These are phyloP conservation scores for Endocalyx cinctus DNA, from an alignment of 2,329 filamentous ascomycete species.

Conservation along the genomic window DNA sequence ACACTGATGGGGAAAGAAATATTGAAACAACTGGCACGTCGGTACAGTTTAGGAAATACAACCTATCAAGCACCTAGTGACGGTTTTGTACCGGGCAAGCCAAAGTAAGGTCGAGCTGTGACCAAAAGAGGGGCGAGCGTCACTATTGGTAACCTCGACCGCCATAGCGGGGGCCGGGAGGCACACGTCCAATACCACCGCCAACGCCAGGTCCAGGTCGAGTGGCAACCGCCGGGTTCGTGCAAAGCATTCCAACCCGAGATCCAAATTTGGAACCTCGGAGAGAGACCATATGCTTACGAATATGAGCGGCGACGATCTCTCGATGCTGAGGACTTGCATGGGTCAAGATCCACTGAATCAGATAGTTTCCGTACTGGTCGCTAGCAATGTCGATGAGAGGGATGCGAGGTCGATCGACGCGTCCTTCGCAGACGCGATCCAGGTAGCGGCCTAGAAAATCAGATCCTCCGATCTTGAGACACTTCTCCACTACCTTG, in stretches of 20 bases:
- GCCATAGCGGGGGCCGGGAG: constrained; percentile 54
- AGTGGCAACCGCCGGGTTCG: constrained; percentile 84
- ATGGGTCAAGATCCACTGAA: constrained; percentile 94
- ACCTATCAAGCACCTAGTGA: too few relatives aligned
- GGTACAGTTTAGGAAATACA: too few relatives aligned
- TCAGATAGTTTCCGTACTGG: constrained; percentile 97
- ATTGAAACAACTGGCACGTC: too few relatives aligned
- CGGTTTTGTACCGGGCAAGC: constrained; percentile 13
- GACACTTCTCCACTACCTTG: constrained; percentile 97
- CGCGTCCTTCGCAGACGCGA: constrained; percentile 85
- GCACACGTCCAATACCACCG: constrained; percentile 57
- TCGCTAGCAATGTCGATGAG: constrained; percentile 98
- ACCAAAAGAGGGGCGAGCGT: constrained; percentile 6
- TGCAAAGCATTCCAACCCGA: constrained; percentile 97
- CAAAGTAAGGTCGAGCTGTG: too few relatives aligned
- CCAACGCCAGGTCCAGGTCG: constrained; percentile 81
- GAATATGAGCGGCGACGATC: constrained; percentile 86
- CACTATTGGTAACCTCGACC: constrained; percentile 51
- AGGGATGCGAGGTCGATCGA: constrained; percentile 89
- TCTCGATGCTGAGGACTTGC: constrained; percentile 85
- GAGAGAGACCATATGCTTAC: constrained; percentile 99
- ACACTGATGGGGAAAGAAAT: too few relatives aligned
- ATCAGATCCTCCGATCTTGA: constrained; percentile 89
- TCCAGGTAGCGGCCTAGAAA: constrained; percentile 91
- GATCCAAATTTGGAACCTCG: constrained; percentile 98